These are phyloP conservation scores for Rhytidiadelphus loreus DNA, from an alignment of 225 moss, liverwort and hornwort genomes.

Conservation along the genomic window DNA sequence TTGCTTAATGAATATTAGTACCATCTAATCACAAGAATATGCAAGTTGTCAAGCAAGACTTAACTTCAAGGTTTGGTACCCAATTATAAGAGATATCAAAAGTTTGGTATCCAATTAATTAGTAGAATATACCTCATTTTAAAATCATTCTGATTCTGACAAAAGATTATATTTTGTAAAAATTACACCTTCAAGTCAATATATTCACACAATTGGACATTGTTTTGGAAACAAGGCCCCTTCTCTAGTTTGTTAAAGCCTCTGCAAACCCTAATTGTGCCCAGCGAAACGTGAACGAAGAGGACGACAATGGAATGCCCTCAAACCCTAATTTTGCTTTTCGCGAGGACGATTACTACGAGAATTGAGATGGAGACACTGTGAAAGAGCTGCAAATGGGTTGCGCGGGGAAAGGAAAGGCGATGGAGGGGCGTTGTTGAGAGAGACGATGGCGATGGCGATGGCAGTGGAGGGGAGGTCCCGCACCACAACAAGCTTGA, in stretches of 20 bases:
- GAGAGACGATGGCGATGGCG: background rate
- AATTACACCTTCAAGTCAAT: too few species aligned
- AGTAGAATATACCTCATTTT: background rate
- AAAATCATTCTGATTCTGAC: too few species aligned
- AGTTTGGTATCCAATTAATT: too few species aligned
- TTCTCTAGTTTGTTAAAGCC: too few species aligned
- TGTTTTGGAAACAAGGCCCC: background rate
- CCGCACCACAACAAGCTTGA: background rate
- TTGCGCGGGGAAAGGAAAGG: background rate
- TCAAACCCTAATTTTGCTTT: background rate
- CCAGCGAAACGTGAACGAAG: background rate
- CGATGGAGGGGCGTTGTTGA: background rate
- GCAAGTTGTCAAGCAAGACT: rapidly evolving
- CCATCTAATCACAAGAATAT: background rate
- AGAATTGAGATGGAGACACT: background rate
- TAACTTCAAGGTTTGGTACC: too few species aligned
- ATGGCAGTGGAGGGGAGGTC: slow-evolving; percentile 1
- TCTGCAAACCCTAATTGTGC: background rate
- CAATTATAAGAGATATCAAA: rapidly evolving
- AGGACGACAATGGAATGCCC: background rate
- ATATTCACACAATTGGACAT: background rate
- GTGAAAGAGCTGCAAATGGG: background rate
- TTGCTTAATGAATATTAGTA: background rate
- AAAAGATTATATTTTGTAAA: too few species aligned
- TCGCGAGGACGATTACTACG: background rate